phyloP scores from a whole-genome alignment of 768 basidiomycete genomes.

The Dioszegia crocea region DNA sequence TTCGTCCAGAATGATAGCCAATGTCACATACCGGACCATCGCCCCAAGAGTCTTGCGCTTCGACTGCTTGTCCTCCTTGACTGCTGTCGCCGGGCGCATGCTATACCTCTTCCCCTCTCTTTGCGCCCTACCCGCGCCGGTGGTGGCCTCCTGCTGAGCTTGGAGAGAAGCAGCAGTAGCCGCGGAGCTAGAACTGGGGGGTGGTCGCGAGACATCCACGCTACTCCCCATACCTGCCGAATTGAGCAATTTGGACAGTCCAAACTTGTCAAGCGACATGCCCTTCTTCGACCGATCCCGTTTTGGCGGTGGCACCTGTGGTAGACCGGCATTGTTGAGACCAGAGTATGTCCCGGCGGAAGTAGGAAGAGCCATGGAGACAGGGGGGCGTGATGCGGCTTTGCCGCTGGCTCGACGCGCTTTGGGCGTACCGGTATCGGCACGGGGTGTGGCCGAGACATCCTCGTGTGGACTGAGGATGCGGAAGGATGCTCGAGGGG shows the following conservation, averaged over 20 bases:
- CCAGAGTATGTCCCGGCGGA: slow-evolving; percentile 1
- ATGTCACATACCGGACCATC: slow-evolving; percentile 56
- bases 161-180: slow-evolving; percentile 14
- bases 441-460: slow-evolving; percentile 21
- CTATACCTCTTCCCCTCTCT: slow-evolving; percentile 16
- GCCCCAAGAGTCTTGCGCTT: slow-evolving; percentile 75
- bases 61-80: slow-evolving; percentile 53
- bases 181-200: slow-evolving; percentile 22
- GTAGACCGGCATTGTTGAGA: slow-evolving; percentile 19
- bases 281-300: slow-evolving; percentile 59
- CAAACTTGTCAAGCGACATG: slow-evolving; percentile 73
- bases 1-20: background rate
- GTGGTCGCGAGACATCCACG: slow-evolving; percentile 21
- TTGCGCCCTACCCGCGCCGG: background rate
- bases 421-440: slow-evolving; percentile 7
- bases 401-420: slow-evolving; percentile 1
- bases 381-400: background rate
- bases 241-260: slow-evolving; percentile 68
- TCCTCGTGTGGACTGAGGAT: slow-evolving; percentile 4
- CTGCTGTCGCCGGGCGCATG: background rate
- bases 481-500: slow-evolving; percentile 27
- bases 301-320: slow-evolving; percentile 22
- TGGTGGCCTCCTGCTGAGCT: background rate
- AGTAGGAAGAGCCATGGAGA: slow-evolving; percentile 8
- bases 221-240: slow-evolving; percentile 4